A percentile compares a stretch with the other conserved stretches of the same genome.
These are phyloP conservation scores for Spongospora subterranea DNA, from an alignment of 208 protist genomes.

Conservation along the genomic window DNA sequence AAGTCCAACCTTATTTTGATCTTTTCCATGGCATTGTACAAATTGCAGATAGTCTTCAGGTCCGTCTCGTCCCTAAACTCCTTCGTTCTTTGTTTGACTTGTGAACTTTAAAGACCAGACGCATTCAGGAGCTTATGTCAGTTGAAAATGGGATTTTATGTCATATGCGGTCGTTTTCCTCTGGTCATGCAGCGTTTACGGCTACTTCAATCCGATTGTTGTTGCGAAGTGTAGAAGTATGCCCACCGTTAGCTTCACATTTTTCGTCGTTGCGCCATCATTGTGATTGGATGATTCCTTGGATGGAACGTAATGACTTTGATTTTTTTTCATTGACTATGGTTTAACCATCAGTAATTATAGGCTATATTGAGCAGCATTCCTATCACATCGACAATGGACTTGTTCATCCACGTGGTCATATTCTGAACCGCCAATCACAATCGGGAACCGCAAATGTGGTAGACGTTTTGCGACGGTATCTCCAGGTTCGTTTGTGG, in stretches of 20 bases:
- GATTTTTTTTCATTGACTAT: neutral
- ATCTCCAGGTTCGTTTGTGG: neutral
- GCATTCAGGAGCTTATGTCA: constrained; percentile 23
- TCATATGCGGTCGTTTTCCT: neutral
- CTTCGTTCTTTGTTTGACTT: neutral
- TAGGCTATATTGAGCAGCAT: neutral
- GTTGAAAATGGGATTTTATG: neutral
- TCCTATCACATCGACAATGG: constrained; percentile 11
- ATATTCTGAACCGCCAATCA: neutral
- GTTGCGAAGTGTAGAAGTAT: constrained; percentile 13
- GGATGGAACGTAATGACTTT: neutral
- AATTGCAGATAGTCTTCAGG: constrained; percentile 13
- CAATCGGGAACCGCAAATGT: neutral
- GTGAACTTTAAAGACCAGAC: neutral
- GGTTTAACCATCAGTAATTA: neutral
- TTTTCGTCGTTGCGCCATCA: neutral
- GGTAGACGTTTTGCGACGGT: neutral
- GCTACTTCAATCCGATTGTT: neutral
- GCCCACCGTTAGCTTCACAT: neutral
- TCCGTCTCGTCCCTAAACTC: neutral
- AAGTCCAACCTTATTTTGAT: constrained; percentile 50
- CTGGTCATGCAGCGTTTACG: constrained; percentile 34
- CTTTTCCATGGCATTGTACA: constrained; percentile 35
- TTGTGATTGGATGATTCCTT: constrained; percentile 33
- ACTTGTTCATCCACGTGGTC: neutral